Evolutionary conservation across 108 stramenopile species (phyloP).

Genomic region (Nitzschia sp.): DNA sequence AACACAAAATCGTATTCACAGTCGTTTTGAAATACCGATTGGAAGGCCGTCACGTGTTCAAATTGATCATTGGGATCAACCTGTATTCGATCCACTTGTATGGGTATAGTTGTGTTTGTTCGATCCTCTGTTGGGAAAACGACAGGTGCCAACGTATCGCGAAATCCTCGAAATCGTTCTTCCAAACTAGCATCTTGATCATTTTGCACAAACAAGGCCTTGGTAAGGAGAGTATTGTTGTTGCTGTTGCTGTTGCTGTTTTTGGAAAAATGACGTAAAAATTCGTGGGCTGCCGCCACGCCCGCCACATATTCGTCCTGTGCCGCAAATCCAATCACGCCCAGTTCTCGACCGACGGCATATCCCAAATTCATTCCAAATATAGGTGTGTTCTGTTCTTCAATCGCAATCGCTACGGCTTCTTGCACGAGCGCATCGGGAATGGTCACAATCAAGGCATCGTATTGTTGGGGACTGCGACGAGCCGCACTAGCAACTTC

Average conservation of each 20-base stretch:
- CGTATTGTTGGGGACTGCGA: neutral
- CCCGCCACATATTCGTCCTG: constrained; percentile 17
- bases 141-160: neutral
- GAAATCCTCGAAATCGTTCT: constrained; percentile 8
- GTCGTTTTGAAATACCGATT: neutral
- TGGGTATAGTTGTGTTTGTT: neutral
- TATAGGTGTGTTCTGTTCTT: constrained; percentile 11
- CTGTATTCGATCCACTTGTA: neutral
- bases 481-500: constrained; percentile 3
- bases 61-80: constrained; percentile 6
- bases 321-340: constrained; percentile 18
- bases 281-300: constrained; percentile 18
- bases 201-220: constrained; percentile 13
- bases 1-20: constrained; percentile 29
- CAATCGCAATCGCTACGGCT: constrained; percentile 5
- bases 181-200: constrained; percentile 4
- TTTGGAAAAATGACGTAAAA: neutral
- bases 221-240: constrained; percentile 2
- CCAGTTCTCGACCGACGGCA: neutral
- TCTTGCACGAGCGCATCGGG: constrained; percentile 11
- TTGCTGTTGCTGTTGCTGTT: no score
- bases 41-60: neutral
- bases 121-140: neutral
- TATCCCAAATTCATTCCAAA: constrained; percentile 33
- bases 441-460: constrained; percentile 31